phyloP scores from a whole-genome alignment of 2,329 filamentous ascomycete species.

The Coleophoma eucalyptorum region DNA sequence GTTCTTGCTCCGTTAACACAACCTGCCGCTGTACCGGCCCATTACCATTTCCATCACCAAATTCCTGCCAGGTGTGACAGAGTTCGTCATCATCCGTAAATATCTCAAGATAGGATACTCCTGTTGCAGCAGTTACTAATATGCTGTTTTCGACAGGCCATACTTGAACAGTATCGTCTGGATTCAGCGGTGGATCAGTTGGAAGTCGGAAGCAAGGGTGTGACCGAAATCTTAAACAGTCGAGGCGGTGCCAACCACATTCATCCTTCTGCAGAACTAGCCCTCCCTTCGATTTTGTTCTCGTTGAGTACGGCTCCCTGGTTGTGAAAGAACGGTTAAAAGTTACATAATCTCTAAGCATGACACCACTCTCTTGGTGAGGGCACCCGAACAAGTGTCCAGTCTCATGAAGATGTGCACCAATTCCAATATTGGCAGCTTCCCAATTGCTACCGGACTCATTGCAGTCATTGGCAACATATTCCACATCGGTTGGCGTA shows the following conservation, averaged over 20 bases:
- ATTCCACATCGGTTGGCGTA: conserved; percentile 77
- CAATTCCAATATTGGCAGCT: conserved; percentile 89
- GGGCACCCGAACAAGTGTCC: conserved; percentile 89
- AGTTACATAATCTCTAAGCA: conserved; percentile 83
- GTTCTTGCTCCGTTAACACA: conserved; percentile 67
- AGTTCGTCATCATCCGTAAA: conserved; percentile 75
- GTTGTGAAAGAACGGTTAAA: conserved; percentile 80
- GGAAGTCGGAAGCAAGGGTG: conserved; percentile 89
- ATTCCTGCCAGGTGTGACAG: conserved; percentile 81
- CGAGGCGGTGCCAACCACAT: conserved; percentile 87
- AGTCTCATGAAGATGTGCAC: conserved; percentile 86
- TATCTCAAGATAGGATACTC: conserved; percentile 82
- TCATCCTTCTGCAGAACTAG: conserved; percentile 75
- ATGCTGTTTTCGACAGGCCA: conserved; percentile 80
- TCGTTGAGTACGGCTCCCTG: conserved; percentile 80
- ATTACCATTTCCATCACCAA: conserved; percentile 55
- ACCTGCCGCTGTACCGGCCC: conserved; percentile 67
- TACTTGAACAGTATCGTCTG: conserved; percentile 77
- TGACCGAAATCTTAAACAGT: conserved; percentile 81
- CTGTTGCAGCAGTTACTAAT: conserved; percentile 73
- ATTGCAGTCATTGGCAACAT: conserved; percentile 80
- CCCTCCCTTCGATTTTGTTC: conserved; percentile 79
- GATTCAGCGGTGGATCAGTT: conserved; percentile 59
- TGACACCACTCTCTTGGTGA: conserved; percentile 86
- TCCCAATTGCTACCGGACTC: conserved; percentile 93